A percentile compares a stretch with the other conserved stretches of the same genome.
phyloP scores from a whole-genome alignment of 2,329 filamentous ascomycete species.

The Sarocladium kiliense region DNA sequence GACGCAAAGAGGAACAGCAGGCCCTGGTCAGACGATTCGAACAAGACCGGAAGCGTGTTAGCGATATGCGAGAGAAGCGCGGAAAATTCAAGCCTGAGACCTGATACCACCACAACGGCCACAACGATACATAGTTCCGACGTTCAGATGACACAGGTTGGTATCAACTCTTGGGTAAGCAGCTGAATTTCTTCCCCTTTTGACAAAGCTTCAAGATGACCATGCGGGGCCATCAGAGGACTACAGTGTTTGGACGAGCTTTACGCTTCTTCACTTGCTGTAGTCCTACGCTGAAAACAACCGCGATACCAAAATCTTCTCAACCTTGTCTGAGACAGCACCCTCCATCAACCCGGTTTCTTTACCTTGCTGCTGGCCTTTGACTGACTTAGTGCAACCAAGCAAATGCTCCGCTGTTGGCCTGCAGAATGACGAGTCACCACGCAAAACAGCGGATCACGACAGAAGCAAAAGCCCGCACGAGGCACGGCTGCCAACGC shows the following conservation, averaged over 20 bases:
- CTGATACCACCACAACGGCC: constrained; percentile 18
- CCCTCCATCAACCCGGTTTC: constrained; percentile 5
- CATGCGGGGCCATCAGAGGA: constrained; percentile 47
- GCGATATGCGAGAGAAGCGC: constrained; percentile 64
- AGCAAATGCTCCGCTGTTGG: not conserved
- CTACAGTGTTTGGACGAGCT: constrained; percentile 6
- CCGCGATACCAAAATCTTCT: constrained; percentile 63
- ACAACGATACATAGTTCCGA: no score
- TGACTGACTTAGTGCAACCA: not conserved
- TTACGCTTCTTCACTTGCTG: not conserved
- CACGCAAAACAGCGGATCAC: not conserved
- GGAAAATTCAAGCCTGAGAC: constrained; percentile 54
- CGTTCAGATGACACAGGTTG: not conserved
- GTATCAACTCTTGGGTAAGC: not conserved
- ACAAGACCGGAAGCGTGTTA: constrained; percentile 67
- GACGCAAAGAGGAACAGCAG: constrained; percentile 68
- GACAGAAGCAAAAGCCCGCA: not conserved
- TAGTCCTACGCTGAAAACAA: constrained; percentile 21
- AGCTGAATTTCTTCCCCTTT: constrained; percentile 13
- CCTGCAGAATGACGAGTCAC: not conserved
- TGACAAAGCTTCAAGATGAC: constrained; percentile 36
- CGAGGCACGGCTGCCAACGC: no score
- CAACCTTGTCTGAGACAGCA: constrained; percentile 49
- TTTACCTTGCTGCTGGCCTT: not conserved
- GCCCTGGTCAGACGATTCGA: constrained; percentile 68